These are phyloP conservation scores for Neodidymelliopsis sp. DNA, from an alignment of 2,329 filamentous ascomycete species.

Conservation along the genomic window DNA sequence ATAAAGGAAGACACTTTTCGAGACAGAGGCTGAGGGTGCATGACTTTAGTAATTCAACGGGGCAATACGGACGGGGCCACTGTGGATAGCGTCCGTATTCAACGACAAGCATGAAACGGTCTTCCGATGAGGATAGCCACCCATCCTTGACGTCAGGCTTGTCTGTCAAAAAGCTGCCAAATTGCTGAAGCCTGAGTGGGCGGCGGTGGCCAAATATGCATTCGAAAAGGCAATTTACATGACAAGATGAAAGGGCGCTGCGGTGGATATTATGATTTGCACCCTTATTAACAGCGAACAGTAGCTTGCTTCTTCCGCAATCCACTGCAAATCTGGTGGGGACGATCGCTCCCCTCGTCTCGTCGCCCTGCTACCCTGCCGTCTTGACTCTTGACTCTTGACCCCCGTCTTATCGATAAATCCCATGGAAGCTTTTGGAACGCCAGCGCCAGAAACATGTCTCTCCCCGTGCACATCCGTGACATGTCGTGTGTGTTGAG, in stretches of 20 bases:
- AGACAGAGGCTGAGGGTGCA: slow-evolving; percentile 10
- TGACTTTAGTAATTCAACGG: slow-evolving; percentile 14
- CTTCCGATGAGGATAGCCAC: slow-evolving; percentile 14
- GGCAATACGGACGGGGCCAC: slow-evolving; percentile 15
- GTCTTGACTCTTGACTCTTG: too few species aligned
- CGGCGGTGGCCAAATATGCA: slow-evolving; percentile 11
- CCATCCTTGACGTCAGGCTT: slow-evolving; percentile 25
- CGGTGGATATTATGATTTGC: slow-evolving; percentile 14
- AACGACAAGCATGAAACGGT: slow-evolving; percentile 18
- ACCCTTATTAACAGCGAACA: not conserved
- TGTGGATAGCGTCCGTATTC: slow-evolving; percentile 15
- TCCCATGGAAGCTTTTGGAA: not conserved
- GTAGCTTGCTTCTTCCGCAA: slow-evolving; percentile 7
- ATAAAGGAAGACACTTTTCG: not conserved
- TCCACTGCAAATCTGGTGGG: slow-evolving; percentile 4
- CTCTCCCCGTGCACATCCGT: slow-evolving; percentile 6
- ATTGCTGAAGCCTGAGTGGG: slow-evolving; percentile 12
- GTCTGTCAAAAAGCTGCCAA: slow-evolving; percentile 1
- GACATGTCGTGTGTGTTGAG: slow-evolving; percentile 10
- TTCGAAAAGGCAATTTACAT: slow-evolving; percentile 12
- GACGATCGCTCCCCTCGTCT: slow-evolving; percentile 12
- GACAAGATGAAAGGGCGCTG: slow-evolving; percentile 17
- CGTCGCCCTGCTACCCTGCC: too few species aligned
- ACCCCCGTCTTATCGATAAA: slow-evolving; percentile 8
- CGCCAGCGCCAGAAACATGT: not conserved